phyloP scores from a whole-genome alignment of 495 filamentous ascomycete genomes.

The Xylaria cubensis region DNA sequence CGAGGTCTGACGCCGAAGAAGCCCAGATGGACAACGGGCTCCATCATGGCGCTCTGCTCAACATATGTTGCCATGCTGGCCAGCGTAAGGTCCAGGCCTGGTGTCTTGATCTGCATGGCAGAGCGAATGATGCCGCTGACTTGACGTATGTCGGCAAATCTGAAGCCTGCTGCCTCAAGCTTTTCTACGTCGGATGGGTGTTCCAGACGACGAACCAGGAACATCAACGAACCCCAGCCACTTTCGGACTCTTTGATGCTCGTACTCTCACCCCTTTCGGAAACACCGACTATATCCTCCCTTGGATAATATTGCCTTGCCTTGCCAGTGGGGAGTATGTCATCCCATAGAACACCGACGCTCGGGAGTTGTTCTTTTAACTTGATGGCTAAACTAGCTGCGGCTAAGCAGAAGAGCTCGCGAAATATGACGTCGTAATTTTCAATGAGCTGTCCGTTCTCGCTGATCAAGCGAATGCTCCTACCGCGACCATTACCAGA shows the following conservation, averaged over 20 bases:
- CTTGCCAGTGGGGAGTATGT: slow-evolving; percentile 70
- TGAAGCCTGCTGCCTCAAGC: slow-evolving; percentile 75
- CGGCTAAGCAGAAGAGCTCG: slow-evolving; percentile 85
- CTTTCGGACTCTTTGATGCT: slow-evolving; percentile 41
- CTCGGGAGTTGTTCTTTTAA: slow-evolving; percentile 66
- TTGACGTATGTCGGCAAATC: slow-evolving; percentile 73
- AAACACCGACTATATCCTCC: slow-evolving; percentile 19
- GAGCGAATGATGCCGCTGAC: slow-evolving; percentile 70
- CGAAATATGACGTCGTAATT: slow-evolving; percentile 81
- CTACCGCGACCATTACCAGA: slow-evolving; percentile 35
- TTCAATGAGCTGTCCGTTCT: slow-evolving; percentile 56
- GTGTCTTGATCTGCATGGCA: slow-evolving; percentile 71
- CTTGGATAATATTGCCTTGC: slow-evolving; percentile 20
- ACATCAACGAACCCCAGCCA: slow-evolving; percentile 77
- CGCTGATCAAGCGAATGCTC: slow-evolving; percentile 45
- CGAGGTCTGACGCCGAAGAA: slow-evolving; percentile 76
- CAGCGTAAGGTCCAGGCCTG: slow-evolving; percentile 61
- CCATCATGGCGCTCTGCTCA: slow-evolving; percentile 53
- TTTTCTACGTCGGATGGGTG: slow-evolving; percentile 60
- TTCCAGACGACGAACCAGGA: slow-evolving; percentile 73
- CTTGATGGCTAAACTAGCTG: slow-evolving; percentile 71
- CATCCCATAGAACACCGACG: slow-evolving; percentile 78
- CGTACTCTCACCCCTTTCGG: slow-evolving; percentile 20
- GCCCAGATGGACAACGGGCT: slow-evolving; percentile 75
- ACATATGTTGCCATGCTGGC: slow-evolving; percentile 67